Base-by-base conservation (phyloP, 139 green algal genomes). In the Chlamydomonas sp. region DNA sequence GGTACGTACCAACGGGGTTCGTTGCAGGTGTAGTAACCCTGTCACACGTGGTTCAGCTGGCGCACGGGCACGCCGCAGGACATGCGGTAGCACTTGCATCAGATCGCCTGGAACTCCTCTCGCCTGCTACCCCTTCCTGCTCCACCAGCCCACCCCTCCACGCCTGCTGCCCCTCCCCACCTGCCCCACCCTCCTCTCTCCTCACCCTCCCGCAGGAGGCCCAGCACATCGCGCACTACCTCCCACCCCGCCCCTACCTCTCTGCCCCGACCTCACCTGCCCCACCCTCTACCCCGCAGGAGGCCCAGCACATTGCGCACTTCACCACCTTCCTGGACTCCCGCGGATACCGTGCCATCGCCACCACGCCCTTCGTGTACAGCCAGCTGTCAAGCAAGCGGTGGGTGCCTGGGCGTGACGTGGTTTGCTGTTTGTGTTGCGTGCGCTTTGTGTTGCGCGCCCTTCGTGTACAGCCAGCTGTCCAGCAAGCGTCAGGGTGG, bases 281-380 rank as follows among this genome's bases (percentile, higher is more conserved):
- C 69, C 69, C 49, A 3, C 69, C 69, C 69, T 6, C 31, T 63
- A 49, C 31, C 31, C 31, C 31, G 1, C 94, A 98, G 89, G 97
- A 99, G 89, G 95, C 94, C 9, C 57, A 88, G 9, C 94, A 98
- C 91, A 90, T 97, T 49, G 63, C 84, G 18, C 93, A 96, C 77
- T 99, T 99, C 90, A 84, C 85, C 5, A 77, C 72, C 57, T 98
- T 98, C 90, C 84, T 98, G 62, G 95, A 98, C 84, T 17, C 58
- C 1, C 90, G 88, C 10, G 96, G 94, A 66, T 85, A 97, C 83
- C 66, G 92, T 0, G 4, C 64, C 12, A 79, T 96, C 3, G 97
- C 97, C 69, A 98, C 96, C 71, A 97, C 93, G 78, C 97, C 97
- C 18, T 95, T 88, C 80, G 90, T 97, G 1, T 98, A 98, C 90